These are phyloP conservation scores for Oidiodendron maius DNA, from an alignment of 495 filamentous ascomycete genomes.

Conservation along the genomic window DNA sequence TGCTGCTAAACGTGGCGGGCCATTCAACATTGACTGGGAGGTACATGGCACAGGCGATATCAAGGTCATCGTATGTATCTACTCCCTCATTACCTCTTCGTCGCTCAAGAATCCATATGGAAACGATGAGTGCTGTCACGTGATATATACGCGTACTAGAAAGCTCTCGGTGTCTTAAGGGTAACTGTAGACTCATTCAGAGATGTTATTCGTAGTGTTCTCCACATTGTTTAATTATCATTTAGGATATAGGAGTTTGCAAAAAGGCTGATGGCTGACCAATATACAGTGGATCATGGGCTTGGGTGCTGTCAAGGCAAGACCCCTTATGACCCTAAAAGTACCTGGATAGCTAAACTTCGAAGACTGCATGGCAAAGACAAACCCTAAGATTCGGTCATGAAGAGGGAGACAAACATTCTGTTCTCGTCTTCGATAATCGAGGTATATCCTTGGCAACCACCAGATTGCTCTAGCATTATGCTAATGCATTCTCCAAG, in stretches of 20 bases:
- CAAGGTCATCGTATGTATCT: conserved; percentile 67
- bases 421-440: conserved; percentile 71
- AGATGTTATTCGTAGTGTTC: background rate
- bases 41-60: conserved; percentile 69
- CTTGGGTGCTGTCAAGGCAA: conserved; percentile 51
- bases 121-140: no score
- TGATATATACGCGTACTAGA: background rate
- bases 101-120: background rate
- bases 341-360: conserved; percentile 10
- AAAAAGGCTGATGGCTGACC: conserved; percentile 12
- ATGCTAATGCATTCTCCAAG: conserved; percentile 23
- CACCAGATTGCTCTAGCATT: no score
- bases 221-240: no score
- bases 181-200: background rate
- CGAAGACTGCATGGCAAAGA: conserved; percentile 58
- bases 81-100: conserved; percentile 14
- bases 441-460: conserved; percentile 35
- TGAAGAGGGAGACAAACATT: conserved; percentile 57
- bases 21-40: conserved; percentile 67
- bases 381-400: conserved; percentile 75
- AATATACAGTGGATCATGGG: conserved; percentile 55
- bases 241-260: no score
- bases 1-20: conserved; percentile 59
- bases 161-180: background rate
- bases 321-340: conserved; percentile 11